A percentile compares a stretch with the other conserved stretches of the same genome.
These are phyloP conservation scores for Erysimum cheiranthoides DNA, from an alignment of 345 rosid genomes.

Conservation along the genomic window DNA sequence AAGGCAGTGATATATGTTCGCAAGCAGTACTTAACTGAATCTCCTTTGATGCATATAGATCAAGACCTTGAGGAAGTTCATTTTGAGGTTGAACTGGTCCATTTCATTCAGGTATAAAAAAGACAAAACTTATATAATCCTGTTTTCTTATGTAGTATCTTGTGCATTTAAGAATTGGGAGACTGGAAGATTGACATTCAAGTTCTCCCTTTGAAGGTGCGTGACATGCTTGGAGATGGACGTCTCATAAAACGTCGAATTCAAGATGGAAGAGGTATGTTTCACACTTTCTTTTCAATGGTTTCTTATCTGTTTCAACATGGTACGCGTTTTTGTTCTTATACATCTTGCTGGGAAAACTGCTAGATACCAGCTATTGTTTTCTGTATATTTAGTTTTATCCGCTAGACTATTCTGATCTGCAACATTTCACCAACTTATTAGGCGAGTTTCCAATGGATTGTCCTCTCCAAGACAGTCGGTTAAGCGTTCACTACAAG, in stretches of 20 bases:
- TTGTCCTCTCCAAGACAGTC: constrained; percentile 94
- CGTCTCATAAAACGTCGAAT: constrained; percentile 90
- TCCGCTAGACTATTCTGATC: constrained; percentile 35
- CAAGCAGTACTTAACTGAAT: constrained; percentile 68
- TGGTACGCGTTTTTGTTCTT: neutral
- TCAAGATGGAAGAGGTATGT: constrained; percentile 86
- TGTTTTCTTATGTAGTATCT: constrained; percentile 6
- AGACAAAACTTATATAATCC: neutral
- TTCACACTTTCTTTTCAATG: neutral
- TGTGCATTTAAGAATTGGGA: constrained; percentile 10
- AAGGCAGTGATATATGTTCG: constrained; percentile 87
- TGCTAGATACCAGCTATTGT: constrained; percentile 15
- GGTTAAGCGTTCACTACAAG: constrained; percentile 79
- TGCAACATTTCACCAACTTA: constrained; percentile 18
- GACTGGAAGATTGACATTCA: constrained; percentile 27
- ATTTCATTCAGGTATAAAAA: constrained; percentile 75
- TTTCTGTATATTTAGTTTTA: constrained; percentile 18
- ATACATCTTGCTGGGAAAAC: constrained; percentile 17
- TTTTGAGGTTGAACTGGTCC: constrained; percentile 93
- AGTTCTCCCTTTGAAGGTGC: constrained; percentile 64
- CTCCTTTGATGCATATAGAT: constrained; percentile 63
- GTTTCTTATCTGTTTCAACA: constrained; percentile 5
- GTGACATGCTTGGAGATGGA: constrained; percentile 98
- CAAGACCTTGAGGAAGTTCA: constrained; percentile 85
- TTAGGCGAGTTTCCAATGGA: constrained; percentile 99